Base-by-base conservation (phyloP, 1,139 yeast species). In the Magnusiomyces ingens region DNA sequence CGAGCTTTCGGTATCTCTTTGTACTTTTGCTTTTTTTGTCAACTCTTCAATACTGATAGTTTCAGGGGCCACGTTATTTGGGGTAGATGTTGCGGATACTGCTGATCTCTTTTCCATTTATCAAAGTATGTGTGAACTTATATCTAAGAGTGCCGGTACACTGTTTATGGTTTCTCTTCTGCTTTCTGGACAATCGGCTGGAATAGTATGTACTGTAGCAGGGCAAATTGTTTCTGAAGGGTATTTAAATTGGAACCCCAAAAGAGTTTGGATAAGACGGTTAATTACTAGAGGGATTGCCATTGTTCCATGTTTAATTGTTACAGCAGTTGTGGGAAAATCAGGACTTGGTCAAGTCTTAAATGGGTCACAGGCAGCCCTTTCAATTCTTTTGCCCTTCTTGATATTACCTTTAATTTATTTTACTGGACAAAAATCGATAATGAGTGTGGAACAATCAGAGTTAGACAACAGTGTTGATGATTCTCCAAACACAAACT, bases 221-320 rank as follows among this genome's bases (percentile, higher is more conserved):
- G 97, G 99, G 19, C 99, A 93, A 68, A 89, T 91, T 81, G 96
- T 93, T 1, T 83, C 90, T 64, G 98, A 93, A 67, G 99, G 99
- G 0, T 94, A 91, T 63, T 75, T 91, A 48, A 76, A 80, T 57
- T 89, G 97, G 93, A 75, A 86, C 1, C 75, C 91, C 58, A 26
- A 26, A 26, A 82, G 87, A 36, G 98, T 99, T 1, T 93, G 94
- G 74, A 74, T 85, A 2, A 80, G 97, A 55, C 79, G 98, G 59
- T 73, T 93, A 49, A 74, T 89, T 26, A 93, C 99, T 0, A 77
- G 99, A 62, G 77, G 82, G 8, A 74, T 93, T 41, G 96, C 99
- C 1, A 85, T 93, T 50, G 75, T 86, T 1, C 99, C 99, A 1
- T 93, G 98, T 71, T 72, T 93, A 26, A 70, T 85, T 44, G 95